phyloP scores from a whole-genome alignment of 306 rosid genomes.

The Trifolium repens region DNA sequence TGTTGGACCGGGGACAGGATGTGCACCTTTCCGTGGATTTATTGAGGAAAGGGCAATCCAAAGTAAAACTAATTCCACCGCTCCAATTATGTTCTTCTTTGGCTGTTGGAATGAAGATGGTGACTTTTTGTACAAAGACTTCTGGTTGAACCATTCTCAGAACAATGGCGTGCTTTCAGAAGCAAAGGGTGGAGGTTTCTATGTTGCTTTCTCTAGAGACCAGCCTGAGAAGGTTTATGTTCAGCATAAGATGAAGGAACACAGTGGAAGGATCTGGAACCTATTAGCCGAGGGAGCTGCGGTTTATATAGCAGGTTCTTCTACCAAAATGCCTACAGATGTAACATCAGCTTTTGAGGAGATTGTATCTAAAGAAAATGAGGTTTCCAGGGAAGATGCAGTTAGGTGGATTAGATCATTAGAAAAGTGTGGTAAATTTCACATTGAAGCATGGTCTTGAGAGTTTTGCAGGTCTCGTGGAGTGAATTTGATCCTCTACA shows the following conservation, averaged over 20 bases:
- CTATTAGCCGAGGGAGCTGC: conserved; percentile 75
- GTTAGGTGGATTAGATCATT: conserved; percentile 71
- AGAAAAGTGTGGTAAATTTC: conserved; percentile 74
- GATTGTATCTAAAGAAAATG: conserved; percentile 67
- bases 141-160: conserved; percentile 72
- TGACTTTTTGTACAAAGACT: conserved; percentile 80
- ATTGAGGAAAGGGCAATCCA: conserved; percentile 84
- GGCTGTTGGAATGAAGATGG: conserved; percentile 76
- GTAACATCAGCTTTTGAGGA: conserved; percentile 81
- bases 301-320: conserved; percentile 87
- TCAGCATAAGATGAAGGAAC: conserved; percentile 86
- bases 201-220: conserved; percentile 87
- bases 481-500: not conserved
- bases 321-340: conserved; percentile 92
- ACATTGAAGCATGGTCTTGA: conserved; percentile 82
- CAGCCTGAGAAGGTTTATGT: conserved; percentile 84
- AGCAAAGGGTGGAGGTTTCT: conserved; percentile 81
- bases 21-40: conserved; percentile 88
- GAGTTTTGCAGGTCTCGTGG: not conserved
- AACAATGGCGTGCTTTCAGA: conserved; percentile 73
- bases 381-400: conserved; percentile 67
- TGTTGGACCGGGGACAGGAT: conserved; percentile 94
- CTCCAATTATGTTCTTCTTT: conserved; percentile 81
- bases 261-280: conserved; percentile 69
- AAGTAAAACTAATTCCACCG: conserved; percentile 55